Evolutionary conservation across 495 filamentous ascomycete species (phyloP).

Genomic region (Amorphotheca resinae): DNA sequence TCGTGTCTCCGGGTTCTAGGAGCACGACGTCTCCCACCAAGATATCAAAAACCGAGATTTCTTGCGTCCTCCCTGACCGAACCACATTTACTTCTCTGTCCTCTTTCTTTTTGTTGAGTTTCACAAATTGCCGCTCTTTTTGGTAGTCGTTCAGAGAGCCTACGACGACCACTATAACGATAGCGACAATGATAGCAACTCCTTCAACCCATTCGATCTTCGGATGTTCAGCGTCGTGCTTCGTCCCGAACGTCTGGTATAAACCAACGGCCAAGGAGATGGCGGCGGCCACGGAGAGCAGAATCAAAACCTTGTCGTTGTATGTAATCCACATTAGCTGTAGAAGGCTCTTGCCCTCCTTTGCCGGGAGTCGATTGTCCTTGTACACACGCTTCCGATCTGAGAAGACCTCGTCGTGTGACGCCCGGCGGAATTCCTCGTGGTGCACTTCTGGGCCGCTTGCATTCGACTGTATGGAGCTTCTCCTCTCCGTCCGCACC

Average conservation of each 20-base stretch:
- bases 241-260: conserved; percentile 39
- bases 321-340: conserved; percentile 75
- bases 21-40: conserved; percentile 75
- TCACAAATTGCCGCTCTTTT: conserved; percentile 66
- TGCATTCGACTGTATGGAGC: neutral
- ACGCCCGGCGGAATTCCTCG: too few species aligned
- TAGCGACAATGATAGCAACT: conserved; percentile 59
- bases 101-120: conserved; percentile 67
- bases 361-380: conserved; percentile 61
- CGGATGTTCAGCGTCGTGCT: conserved; percentile 33
- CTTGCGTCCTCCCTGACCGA: conserved; percentile 61
- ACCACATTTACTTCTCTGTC: conserved; percentile 67
- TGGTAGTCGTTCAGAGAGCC: conserved; percentile 60
- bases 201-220: conserved; percentile 67
- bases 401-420: conserved; percentile 16
- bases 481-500: conserved; percentile 9
- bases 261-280: conserved; percentile 74
- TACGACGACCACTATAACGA: conserved; percentile 54
- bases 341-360: conserved; percentile 60
- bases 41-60: conserved; percentile 71
- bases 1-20: conserved; percentile 78
- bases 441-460: conserved; percentile 2
- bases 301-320: conserved; percentile 74
- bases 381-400: conserved; percentile 53
- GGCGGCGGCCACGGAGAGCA: conserved; percentile 65